Conservation (phyloP, 1,139 yeast species). For the Pichia cactophila region DNA sequence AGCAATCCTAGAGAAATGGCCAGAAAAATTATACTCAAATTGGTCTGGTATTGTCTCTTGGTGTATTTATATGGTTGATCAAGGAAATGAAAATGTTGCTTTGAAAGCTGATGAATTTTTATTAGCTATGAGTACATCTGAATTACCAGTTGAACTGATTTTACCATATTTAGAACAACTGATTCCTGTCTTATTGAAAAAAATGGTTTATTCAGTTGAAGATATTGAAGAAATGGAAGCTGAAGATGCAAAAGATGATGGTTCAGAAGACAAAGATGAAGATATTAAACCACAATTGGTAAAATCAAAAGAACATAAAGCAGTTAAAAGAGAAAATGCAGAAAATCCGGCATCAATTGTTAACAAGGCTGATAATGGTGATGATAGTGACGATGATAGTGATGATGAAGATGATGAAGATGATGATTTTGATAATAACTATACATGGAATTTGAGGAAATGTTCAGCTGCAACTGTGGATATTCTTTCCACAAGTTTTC, state of each 20-base stretch:
- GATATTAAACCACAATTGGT: conserved; percentile 78
- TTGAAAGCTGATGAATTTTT: conserved; percentile 91
- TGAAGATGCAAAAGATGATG: conserved; percentile 65
- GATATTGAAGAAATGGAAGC: conserved; percentile 65
- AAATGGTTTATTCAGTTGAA: conserved; percentile 85
- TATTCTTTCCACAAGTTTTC: conserved; percentile 60
- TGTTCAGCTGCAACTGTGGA: conserved; percentile 94
- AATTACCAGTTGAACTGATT: conserved; percentile 42
- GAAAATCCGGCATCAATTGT: conserved; percentile 23
- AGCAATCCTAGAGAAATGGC: conserved; percentile 64
- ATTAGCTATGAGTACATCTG: conserved; percentile 63
- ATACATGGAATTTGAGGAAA: conserved; percentile 87
- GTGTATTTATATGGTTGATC: conserved; percentile 72
- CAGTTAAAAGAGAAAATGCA: conserved; percentile 27
- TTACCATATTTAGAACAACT: conserved; percentile 52
- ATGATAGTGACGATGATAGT: conserved; percentile 33
- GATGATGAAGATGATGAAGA: conserved; percentile 46
- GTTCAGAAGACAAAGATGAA: conserved; percentile 70
- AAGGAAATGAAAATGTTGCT: conserved; percentile 65
- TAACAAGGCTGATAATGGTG: conserved; percentile 43
- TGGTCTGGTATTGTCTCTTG: conserved; percentile 78
- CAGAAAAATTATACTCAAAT: conserved; percentile 76
- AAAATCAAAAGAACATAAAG: conserved; percentile 61
- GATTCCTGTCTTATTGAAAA: conserved; percentile 66
- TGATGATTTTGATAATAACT: conserved; percentile 59